Base-by-base conservation (phyloP, 2,329 filamentous ascomycete species). In the Ophiostoma sp. region DNA sequence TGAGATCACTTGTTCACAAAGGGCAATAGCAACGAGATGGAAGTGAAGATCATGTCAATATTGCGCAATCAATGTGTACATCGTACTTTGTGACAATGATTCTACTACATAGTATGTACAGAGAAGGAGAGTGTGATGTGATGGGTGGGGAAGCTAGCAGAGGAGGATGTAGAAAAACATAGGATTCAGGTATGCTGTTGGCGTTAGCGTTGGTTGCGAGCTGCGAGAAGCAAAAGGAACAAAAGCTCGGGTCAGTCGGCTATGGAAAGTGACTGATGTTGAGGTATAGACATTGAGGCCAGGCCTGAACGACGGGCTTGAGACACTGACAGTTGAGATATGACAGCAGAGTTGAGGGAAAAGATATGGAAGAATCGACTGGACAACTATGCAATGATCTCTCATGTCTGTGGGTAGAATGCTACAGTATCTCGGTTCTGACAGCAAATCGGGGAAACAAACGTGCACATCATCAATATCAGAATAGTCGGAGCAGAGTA, bases 61-160 rank as follows among this genome's bases (percentile, higher is more conserved):
- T 27, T 57, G 52, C 27, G n/a, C 52, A 27, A 23, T 27, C 52
- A 57, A 23, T 11, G 15, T 54, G 10, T 57, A 31, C 52, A 13
- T n/a, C 10, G 52, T 27, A 57, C 39, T 13, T 48, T 48, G 44
- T 48, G 44, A 20, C 20, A 48, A 48, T 48, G 17, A 20, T 48
- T 48, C 36, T 39, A 39, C n/a, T n/a, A n/a, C n/a, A n/a, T n/a
- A n/a, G n/a, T n/a, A n/a, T n/a, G n/a, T n/a, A n/a, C 36, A 39
- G 36, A 39, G 36, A 39, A 10, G 36, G 3, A 10, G 8, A 39
- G 36, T 57, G 52, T 57, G 52, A 31, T 57, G 52, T 57, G 52
- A 57, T 57, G 52, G 52, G 52, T 57, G 52, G 52, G 52, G 52
- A 57, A 57, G 52, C 23, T 57, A 27, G 52, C 52, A 57, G 52